Evolutionary conservation across 805 yeast genomes (phyloP).

Genomic region (Monosporozyma unispora): DNA sequence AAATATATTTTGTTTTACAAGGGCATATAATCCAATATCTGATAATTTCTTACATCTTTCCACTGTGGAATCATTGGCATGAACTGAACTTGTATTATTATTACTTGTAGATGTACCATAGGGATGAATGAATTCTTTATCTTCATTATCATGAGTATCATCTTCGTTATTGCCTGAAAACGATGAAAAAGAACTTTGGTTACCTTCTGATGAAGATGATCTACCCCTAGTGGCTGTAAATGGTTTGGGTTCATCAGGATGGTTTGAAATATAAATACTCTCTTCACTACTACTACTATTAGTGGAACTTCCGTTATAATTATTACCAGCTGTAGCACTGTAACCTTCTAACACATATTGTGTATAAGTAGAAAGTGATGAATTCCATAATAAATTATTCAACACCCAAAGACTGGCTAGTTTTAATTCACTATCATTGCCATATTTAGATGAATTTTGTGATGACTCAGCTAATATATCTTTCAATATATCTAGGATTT

Average conservation of each 20-base stretch:
- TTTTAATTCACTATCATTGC: slow-evolving; percentile 22
- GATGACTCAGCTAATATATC: slow-evolving; percentile 20
- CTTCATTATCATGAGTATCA: neutral
- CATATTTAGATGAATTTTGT: slow-evolving; percentile 9
- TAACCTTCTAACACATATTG: slow-evolving; percentile 16
- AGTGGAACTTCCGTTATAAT: neutral
- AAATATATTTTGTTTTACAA: slow-evolving; percentile 22
- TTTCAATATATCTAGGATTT: slow-evolving; percentile 19
- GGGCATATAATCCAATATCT: slow-evolving; percentile 21
- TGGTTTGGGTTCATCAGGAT: neutral
- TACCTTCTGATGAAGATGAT: neutral
- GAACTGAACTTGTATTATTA: slow-evolving; percentile 7
- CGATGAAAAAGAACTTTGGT: neutral
- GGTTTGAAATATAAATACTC: neutral
- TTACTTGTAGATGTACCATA: slow-evolving; percentile 2
- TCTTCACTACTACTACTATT: neutral
- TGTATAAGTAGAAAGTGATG: slow-evolving; percentile 20
- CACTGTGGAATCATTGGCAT: slow-evolving; percentile 16
- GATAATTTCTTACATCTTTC: slow-evolving; percentile 24
- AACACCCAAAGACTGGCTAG: slow-evolving; percentile 27
- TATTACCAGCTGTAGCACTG: slow-evolving; percentile 2
- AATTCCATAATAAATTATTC: slow-evolving; percentile 28
- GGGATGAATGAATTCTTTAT: neutral
- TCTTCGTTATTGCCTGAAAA: neutral
- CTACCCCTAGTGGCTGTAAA: neutral